Conservation (phyloP, 305 asterid genomes). For the Fraxinus floribunda region DNA sequence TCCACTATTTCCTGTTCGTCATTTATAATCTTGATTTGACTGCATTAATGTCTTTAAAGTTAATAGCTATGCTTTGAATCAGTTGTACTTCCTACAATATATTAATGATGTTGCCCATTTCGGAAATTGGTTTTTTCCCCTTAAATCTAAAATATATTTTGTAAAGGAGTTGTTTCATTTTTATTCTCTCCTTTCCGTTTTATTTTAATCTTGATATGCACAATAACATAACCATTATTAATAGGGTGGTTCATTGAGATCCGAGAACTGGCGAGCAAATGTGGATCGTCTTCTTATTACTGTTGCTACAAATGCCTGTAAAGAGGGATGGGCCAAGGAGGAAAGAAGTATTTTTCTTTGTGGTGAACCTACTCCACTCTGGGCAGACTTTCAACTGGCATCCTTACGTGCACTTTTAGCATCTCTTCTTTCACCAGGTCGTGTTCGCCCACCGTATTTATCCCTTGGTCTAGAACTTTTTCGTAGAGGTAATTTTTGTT, state of each 20-base stretch:
- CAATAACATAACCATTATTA: conserved; percentile 11
- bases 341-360: conserved; percentile 33
- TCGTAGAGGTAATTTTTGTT: conserved; percentile 52
- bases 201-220: conserved; percentile 10
- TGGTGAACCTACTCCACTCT: conserved; percentile 35
- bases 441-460: conserved; percentile 63
- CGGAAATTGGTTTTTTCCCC: not conserved
- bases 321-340: conserved; percentile 56
- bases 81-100: not conserved
- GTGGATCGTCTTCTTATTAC: conserved; percentile 63
- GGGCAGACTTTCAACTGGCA: conserved; percentile 70
- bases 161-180: not conserved
- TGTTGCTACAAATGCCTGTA: conserved; percentile 64
- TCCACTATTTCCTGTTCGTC: not conserved
- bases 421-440: conserved; percentile 78
- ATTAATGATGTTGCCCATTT: not conserved
- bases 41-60: not conserved
- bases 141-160: not conserved
- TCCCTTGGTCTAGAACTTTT: conserved; percentile 64
- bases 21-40: not conserved
- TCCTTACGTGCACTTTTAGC: conserved; percentile 83
- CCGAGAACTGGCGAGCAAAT: conserved; percentile 65
- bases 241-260: conserved; percentile 74
- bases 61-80: not conserved
- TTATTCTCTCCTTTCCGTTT: not conserved